Base-by-base conservation (phyloP, 805 yeast genomes). In the Monosporozyma yasuniensis region DNA sequence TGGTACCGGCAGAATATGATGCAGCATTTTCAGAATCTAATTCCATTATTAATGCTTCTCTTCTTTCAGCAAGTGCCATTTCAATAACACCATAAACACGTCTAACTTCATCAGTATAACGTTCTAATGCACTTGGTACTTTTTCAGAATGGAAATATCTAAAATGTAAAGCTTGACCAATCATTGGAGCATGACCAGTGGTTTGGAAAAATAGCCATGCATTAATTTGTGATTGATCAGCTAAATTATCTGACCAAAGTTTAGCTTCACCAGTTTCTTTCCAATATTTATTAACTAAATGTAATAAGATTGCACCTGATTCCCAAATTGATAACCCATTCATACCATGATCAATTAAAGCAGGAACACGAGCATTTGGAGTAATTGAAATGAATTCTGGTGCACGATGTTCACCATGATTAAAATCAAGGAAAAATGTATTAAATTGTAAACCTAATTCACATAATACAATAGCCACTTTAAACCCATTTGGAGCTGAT, bases 121-220 rank as follows among this genome's bases (percentile, higher is more conserved):
- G 73, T 58, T 87, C 96, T 19, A 90, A 87, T 0, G 97, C 96
- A 51, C 88, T 79, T 18, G 91, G 88, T 2, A 90, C 88, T 48
- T 82, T 82, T 53, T 83, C 83, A 6, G 90, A 78, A 65, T 90
- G 96, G 74, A 90, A 88, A 65, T 87, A 88, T 61, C 90, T 77
- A 72, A 90, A 91, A 71, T 91, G 97, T 58, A 91, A 75, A 8
- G 97, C 96, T 68, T 90, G 97, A 18, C 97, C 97, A 59, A 90
- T 86, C 96, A 90, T 90, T n/a, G 97, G 96, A 0, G 97, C 96
- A 65, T 89, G 97, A 6, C 98, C 97, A 4, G 95, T 84, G 2
- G 96, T 88, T 69, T 90, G 98, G 73, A 90, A 90, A 62, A 87
- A 90, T 37, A 91, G 73, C 96, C 97, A 90, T 6, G 89, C 79